Evolutionary conservation across 1,284 basidiomycete genomes (phyloP).

Genomic region (Ceratobasidium sp.): DNA sequence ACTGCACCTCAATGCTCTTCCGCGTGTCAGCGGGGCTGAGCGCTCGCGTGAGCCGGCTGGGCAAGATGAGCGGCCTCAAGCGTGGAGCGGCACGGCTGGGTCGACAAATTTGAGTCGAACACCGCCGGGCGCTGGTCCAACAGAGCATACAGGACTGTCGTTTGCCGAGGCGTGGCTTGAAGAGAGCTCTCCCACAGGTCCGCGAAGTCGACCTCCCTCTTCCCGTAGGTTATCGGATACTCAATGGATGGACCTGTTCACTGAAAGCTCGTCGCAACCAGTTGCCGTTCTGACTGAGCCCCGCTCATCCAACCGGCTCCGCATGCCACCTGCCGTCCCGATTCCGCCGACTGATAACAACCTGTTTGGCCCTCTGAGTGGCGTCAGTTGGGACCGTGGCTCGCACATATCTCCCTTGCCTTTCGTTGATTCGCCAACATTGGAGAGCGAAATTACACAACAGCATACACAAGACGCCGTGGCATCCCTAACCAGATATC

Average conservation of each 20-base stretch:
- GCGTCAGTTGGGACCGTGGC: slow-evolving; percentile 17
- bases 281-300: slow-evolving; percentile 11
- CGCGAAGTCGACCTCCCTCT: neutral
- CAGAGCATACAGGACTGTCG: neutral
- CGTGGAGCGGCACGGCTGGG: slow-evolving; percentile 11
- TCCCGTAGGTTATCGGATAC: slow-evolving; percentile 20
- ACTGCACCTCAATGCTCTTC: slow-evolving; percentile 39
- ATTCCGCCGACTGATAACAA: slow-evolving; percentile 12
- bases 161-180: slow-evolving; percentile 21
- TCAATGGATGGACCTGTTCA: slow-evolving; percentile 27
- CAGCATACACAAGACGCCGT: slow-evolving; percentile 9
- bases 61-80: slow-evolving; percentile 18
- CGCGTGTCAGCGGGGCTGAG: slow-evolving; percentile 21
- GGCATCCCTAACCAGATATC: slow-evolving; percentile 23
- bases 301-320: slow-evolving; percentile 7
- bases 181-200: slow-evolving; percentile 9
- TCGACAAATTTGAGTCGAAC: slow-evolving; percentile 38
- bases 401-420: slow-evolving; percentile 1
- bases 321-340: slow-evolving; percentile 19
- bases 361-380: slow-evolving; percentile 15
- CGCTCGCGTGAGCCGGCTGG: neutral
- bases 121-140: slow-evolving; percentile 12
- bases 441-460: slow-evolving; percentile 3
- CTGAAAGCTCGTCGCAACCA: neutral
- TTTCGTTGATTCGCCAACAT: neutral